These are phyloP conservation scores for Polyplosphaeria fusca DNA, from an alignment of 495 filamentous ascomycete genomes.

Conservation along the genomic window DNA sequence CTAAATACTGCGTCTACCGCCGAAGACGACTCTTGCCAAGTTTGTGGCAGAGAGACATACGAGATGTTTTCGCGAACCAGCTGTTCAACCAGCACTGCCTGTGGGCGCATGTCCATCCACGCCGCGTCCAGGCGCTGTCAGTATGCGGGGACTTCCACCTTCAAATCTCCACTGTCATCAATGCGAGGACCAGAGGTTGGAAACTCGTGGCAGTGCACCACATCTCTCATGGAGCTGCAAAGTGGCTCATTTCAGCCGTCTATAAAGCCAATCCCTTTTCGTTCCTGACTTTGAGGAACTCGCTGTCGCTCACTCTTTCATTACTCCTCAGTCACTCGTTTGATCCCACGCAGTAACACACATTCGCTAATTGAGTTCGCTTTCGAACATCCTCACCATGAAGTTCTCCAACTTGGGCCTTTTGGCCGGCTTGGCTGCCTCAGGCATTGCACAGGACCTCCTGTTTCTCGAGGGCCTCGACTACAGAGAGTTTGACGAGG, in stretches of 20 bases:
- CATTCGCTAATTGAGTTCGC: conserved; percentile 11
- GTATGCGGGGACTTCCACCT: neutral
- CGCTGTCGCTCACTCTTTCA: too few relatives aligned
- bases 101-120: neutral
- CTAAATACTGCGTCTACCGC: neutral
- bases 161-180: conserved; percentile 24
- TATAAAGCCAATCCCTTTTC: neutral
- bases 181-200: neutral
- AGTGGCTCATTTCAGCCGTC: neutral
- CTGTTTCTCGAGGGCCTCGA: conserved; percentile 39
- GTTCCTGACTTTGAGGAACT: too few relatives aligned
- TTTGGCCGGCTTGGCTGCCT: conserved; percentile 17
- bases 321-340: conserved; percentile 18
- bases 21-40: conserved; percentile 17
- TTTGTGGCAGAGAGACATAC: conserved; percentile 21
- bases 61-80: conserved; percentile 12
- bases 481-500: conserved; percentile 35
- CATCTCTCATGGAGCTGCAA: too few relatives aligned
- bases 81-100: neutral
- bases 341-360: neutral
- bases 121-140: neutral
- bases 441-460: conserved; percentile 35
- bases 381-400: conserved; percentile 15
- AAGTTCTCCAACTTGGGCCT: conserved; percentile 20
- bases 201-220: conserved; percentile 14